A percentile compares a stretch with the other conserved stretches of the same genome.
These are phyloP conservation scores for Diaporthe aspalathi DNA, from an alignment of 2,329 filamentous ascomycete genomes.

Conservation along the genomic window DNA sequence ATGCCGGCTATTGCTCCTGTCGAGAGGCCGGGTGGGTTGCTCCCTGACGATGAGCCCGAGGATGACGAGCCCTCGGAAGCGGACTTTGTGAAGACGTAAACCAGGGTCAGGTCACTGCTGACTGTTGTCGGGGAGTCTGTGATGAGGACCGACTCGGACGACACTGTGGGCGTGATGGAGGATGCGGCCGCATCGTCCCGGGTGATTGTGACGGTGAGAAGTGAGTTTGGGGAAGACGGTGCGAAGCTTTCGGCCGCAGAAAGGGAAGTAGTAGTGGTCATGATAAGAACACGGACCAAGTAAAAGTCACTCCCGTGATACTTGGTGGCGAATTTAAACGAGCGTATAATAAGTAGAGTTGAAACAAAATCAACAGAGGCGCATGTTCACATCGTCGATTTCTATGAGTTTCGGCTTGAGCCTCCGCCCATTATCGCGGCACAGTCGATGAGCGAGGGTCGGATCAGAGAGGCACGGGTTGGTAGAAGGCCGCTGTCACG, in stretches of 20 bases:
- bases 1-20: conserved; percentile 45
- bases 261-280: conserved; percentile 18
- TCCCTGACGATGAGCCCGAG: conserved; percentile 12
- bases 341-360: neutral
- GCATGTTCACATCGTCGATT: neutral
- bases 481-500: neutral
- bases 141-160: conserved; percentile 12
- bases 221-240: neutral
- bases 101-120: conserved; percentile 35
- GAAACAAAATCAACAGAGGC: neutral
- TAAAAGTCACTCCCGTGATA: conserved; percentile 12
- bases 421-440: conserved; percentile 12
- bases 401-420: neutral
- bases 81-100: conserved; percentile 37
- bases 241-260: conserved; percentile 1
- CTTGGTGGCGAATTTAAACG: neutral
- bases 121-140: conserved; percentile 9
- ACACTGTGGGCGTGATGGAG: neutral
- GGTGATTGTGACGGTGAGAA: conserved; percentile 36
- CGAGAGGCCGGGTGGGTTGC: conserved; percentile 14
- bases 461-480: neutral
- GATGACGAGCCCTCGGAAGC: conserved; percentile 1
- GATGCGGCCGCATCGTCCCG: neutral
- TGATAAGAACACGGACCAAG: conserved; percentile 11
- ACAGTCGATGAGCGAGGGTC: neutral